These are phyloP conservation scores for Crepidotus variabilis DNA, from an alignment of 768 basidiomycete genomes.

Conservation along the genomic window DNA sequence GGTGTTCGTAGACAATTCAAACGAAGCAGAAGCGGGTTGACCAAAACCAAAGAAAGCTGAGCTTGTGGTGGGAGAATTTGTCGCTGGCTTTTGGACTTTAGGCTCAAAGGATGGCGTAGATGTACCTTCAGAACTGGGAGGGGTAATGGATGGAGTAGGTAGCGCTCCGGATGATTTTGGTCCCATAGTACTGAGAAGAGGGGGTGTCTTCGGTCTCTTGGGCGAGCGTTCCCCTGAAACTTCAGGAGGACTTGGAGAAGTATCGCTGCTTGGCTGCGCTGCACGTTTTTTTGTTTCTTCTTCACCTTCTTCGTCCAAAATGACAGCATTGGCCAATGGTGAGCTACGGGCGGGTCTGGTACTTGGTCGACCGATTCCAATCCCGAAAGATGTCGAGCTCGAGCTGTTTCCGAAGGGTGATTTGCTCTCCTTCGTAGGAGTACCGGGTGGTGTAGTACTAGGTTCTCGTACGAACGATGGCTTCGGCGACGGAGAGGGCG, in stretches of 20 bases:
- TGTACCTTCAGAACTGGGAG: neutral
- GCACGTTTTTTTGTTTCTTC: slow-evolving; percentile 23
- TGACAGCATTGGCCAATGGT: slow-evolving; percentile 58
- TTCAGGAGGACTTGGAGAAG: neutral
- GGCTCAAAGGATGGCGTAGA: neutral
- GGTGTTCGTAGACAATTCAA: no score
- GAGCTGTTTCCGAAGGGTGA: slow-evolving; percentile 35
- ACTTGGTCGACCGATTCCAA: slow-evolving; percentile 54
- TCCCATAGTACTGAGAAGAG: slow-evolving; percentile 33
- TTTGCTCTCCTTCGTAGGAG: slow-evolving; percentile 43
- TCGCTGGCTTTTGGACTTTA: no score
- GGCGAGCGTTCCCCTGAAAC: neutral
- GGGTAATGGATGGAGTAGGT: slow-evolving; percentile 6
- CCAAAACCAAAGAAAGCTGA: no score
- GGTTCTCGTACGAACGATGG: slow-evolving; percentile 32
- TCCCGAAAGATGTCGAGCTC: slow-evolving; percentile 31
- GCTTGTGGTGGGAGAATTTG: no score
- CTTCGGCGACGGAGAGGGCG: slow-evolving; percentile 12
- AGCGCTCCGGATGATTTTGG: slow-evolving; percentile 2
- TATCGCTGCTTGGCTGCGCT: neutral
- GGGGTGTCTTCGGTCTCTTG: slow-evolving; percentile 49
- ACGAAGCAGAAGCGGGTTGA: no score
- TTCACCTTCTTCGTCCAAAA: slow-evolving; percentile 41
- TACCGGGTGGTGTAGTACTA: slow-evolving; percentile 63
- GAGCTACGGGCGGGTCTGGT: slow-evolving; percentile 74